A percentile compares a stretch with the other conserved stretches of the same genome.
Evolutionary conservation across 2,329 filamentous ascomycete species (phyloP).

Genomic region (Aspergillus amoenus): DNA sequence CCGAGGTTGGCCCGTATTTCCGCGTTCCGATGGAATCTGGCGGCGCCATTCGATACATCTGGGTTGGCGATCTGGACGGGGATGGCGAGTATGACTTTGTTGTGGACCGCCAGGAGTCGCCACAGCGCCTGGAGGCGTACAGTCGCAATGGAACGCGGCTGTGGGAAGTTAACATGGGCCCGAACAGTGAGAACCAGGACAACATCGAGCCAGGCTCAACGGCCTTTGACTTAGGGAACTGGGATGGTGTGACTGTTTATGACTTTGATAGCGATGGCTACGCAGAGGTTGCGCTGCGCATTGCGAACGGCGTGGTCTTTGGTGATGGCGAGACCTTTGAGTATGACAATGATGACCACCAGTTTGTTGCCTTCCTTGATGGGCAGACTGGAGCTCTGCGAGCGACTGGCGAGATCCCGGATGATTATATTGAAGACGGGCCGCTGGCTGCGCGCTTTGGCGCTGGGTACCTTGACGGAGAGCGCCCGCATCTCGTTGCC

Average conservation of each 20-base stretch:
- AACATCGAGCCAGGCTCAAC: conserved; percentile 2
- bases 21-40: neutral
- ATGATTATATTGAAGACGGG: conserved; percentile 6
- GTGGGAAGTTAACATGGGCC: neutral
- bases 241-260: conserved; percentile 7
- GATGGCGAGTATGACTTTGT: conserved; percentile 13
- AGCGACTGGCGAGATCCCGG: neutral
- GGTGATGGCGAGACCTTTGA: conserved; percentile 3
- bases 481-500: neutral
- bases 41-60: neutral
- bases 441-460: conserved; percentile 1
- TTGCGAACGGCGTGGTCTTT: conserved; percentile 7
- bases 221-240: neutral
- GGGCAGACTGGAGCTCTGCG: neutral
- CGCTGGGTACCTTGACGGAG: conserved; percentile 6
- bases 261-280: conserved; percentile 6
- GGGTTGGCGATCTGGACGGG: conserved; percentile 8
- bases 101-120: neutral
- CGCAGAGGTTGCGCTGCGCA: conserved; percentile 1
- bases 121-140: conserved; percentile 6
- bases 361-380: conserved; percentile 2
- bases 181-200: conserved; percentile 10
- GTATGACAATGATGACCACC: neutral
- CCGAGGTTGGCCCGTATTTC: neutral
- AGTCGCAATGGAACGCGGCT: neutral